These are phyloP conservation scores for Candolleomyces efflorescens DNA, from an alignment of 768 basidiomycete genomes.

Conservation along the genomic window DNA sequence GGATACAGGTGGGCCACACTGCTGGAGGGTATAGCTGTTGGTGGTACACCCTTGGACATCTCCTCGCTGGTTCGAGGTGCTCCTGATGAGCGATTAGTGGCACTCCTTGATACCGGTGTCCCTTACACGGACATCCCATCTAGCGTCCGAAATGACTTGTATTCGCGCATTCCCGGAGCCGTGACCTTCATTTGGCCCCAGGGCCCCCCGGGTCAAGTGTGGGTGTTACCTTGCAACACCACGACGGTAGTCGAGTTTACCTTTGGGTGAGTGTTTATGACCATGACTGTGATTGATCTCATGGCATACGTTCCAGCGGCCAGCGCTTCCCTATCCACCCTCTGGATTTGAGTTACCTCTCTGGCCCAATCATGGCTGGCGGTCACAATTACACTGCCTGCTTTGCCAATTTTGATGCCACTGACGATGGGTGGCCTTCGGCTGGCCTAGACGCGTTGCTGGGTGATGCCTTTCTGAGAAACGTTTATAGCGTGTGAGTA, in stretches of 20 bases:
- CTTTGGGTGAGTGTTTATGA: slow-evolving; percentile 26
- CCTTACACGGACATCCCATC: background rate
- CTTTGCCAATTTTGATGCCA: slow-evolving; percentile 25
- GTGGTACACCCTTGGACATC: slow-evolving; percentile 22
- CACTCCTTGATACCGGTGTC: slow-evolving; percentile 1
- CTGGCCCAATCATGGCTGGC: slow-evolving; percentile 16
- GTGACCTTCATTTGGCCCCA: slow-evolving; percentile 13
- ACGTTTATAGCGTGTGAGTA: slow-evolving; percentile 10
- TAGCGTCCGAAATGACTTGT: slow-evolving; percentile 15
- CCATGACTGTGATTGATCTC: background rate
- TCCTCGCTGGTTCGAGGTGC: slow-evolving; percentile 24
- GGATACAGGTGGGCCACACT: slow-evolving; percentile 38
- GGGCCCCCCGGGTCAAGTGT: slow-evolving; percentile 16
- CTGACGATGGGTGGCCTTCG: slow-evolving; percentile 19
- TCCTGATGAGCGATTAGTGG: slow-evolving; percentile 25
- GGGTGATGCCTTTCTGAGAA: slow-evolving; percentile 8
- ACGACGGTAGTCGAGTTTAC: slow-evolving; percentile 29
- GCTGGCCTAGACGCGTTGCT: slow-evolving; percentile 18
- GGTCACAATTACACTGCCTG: slow-evolving; percentile 36
- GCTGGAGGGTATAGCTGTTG: slow-evolving; percentile 32
- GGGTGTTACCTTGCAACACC: slow-evolving; percentile 37
- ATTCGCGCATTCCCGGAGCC: slow-evolving; percentile 23
- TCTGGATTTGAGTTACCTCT: slow-evolving; percentile 35
- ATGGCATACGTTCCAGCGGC: slow-evolving; percentile 16
- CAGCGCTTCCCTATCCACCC: slow-evolving; percentile 37